These are phyloP conservation scores for Cyclotella atomus DNA, from an alignment of 108 stramenopile genomes.

Conservation along the genomic window DNA sequence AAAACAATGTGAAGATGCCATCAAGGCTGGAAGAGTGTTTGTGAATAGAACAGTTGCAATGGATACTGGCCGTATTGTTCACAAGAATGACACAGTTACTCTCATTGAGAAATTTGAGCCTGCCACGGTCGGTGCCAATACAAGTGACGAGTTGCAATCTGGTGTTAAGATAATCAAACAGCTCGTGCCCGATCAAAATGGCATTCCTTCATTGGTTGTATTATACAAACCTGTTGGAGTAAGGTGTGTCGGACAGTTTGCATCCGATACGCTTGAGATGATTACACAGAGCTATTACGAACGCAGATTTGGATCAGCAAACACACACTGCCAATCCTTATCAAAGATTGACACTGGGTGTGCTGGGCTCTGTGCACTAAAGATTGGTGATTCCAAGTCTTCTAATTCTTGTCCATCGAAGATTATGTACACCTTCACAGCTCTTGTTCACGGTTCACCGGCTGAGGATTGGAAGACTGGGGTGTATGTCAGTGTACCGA, in stretches of 20 bases:
- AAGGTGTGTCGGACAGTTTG: constrained; percentile 47
- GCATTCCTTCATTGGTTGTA: constrained; percentile 25
- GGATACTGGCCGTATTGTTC: constrained; percentile 61
- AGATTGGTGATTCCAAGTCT: not conserved
- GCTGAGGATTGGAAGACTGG: constrained; percentile 52
- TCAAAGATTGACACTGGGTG: constrained; percentile 67
- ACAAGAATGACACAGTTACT: constrained; percentile 32
- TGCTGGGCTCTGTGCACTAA: constrained; percentile 57
- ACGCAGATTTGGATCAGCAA: constrained; percentile 27
- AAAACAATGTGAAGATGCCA: constrained; percentile 45
- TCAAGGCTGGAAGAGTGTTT: constrained; percentile 45
- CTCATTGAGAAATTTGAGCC: constrained; percentile 23
- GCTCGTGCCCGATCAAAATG: not conserved
- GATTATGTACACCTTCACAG: constrained; percentile 46
- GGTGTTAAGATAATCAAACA: constrained; percentile 22
- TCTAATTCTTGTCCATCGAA: not conserved
- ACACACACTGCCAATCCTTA: constrained; percentile 26
- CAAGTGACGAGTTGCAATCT: not conserved
- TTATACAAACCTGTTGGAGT: constrained; percentile 63
- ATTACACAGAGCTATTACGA: constrained; percentile 33
- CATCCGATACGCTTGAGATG: constrained; percentile 39
- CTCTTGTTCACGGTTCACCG: constrained; percentile 54
- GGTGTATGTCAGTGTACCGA: constrained; percentile 22
- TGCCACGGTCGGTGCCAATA: not conserved
- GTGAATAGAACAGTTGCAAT: constrained; percentile 52